A percentile compares a stretch with the other conserved stretches of the same genome.
phyloP scores from a whole-genome alignment of 192 early-diverging fungal genomes.

The Phycomyces blakesleeanus region DNA sequence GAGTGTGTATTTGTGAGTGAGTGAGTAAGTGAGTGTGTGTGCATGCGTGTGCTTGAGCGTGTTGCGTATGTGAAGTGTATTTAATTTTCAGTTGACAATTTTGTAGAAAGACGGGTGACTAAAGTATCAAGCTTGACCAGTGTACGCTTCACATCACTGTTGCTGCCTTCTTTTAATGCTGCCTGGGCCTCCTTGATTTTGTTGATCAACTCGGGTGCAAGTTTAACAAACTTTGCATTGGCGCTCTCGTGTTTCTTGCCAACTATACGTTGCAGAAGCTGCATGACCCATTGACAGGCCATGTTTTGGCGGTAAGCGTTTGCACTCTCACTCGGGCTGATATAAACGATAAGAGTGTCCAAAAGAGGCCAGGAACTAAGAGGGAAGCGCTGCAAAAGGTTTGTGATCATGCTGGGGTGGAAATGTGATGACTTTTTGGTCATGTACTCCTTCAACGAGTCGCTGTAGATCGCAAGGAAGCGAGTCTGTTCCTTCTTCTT shows the following conservation, averaged over 20 bases:
- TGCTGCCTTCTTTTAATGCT: not conserved
- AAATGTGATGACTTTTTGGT: conserved; percentile 68
- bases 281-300: conserved; percentile 46
- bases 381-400: conserved; percentile 58
- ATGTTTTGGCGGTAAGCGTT: conserved; percentile 66
- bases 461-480: conserved; percentile 51
- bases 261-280: conserved; percentile 39
- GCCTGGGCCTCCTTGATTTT: not conserved
- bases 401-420: conserved; percentile 65
- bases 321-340: conserved; percentile 43
- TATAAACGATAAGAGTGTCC: conserved; percentile 49
- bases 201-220: conserved; percentile 3
- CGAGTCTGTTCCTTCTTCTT: conserved; percentile 33
- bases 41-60: no score
- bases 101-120: no score
- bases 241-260: conserved; percentile 15
- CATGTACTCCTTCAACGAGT: conserved; percentile 69
- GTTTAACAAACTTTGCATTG: not conserved
- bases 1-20: no score
- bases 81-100: no score
- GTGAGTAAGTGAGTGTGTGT: no score
- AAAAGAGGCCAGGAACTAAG: conserved; percentile 59
- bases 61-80: no score
- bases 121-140: not conserved
- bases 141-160: not conserved